These are phyloP conservation scores for Basipetospora sp. DNA, from an alignment of 2,329 filamentous ascomycete species.

Conservation along the genomic window DNA sequence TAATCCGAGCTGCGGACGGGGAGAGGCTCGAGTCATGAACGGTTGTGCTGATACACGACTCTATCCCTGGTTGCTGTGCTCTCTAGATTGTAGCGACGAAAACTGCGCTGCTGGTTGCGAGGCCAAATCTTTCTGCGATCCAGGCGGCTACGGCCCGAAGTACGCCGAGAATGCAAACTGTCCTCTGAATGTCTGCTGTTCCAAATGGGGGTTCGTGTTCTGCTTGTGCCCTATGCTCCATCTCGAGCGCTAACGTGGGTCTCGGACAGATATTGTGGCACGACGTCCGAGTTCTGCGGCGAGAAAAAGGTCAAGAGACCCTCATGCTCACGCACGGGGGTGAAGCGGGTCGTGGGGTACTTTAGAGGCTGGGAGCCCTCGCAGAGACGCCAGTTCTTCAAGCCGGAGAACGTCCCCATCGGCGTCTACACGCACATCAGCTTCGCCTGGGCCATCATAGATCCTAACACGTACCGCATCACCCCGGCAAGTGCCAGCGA, in stretches of 20 bases:
- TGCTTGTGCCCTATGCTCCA: neutral
- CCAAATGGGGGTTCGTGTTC: slow-evolving; percentile 15
- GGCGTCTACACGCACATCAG: slow-evolving; percentile 19
- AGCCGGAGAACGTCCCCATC: slow-evolving; percentile 13
- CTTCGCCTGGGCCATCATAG: slow-evolving; percentile 19
- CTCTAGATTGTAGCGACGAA: neutral
- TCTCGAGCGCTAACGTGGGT: neutral
- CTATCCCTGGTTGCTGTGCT: neutral
- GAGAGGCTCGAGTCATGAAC: neutral
- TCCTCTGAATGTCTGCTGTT: neutral
- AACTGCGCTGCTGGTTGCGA: slow-evolving; percentile 10
- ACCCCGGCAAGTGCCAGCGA: neutral
- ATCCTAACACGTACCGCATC: slow-evolving; percentile 16
- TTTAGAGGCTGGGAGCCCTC: slow-evolving; percentile 16
- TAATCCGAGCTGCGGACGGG: too few species aligned
- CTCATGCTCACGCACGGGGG: slow-evolving; percentile 5
- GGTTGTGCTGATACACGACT: neutral
- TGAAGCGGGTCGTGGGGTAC: slow-evolving; percentile 14
- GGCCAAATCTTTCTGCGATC: slow-evolving; percentile 16
- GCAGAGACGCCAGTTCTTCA: slow-evolving; percentile 11
- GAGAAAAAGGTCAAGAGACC: slow-evolving; percentile 7
- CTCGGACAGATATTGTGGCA: slow-evolving; percentile 13
- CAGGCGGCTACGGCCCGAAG: slow-evolving; percentile 13
- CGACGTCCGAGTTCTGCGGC: slow-evolving; percentile 15
- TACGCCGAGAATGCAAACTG: neutral